Conservation (phyloP, 148 eudicot species). For the Chenopodium quinoa region DNA sequence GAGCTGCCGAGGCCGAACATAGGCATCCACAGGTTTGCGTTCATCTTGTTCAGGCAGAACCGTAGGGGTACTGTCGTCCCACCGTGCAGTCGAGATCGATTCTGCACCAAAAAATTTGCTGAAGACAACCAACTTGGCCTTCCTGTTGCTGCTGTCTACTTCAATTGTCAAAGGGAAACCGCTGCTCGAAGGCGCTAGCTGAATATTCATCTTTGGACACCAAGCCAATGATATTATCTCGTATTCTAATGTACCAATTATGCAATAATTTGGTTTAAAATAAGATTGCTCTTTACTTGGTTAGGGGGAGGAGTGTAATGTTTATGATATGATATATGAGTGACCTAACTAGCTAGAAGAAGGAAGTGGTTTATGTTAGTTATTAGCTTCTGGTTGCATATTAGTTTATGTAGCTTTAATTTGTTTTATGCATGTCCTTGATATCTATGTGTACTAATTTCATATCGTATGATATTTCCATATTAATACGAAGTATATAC, state of each 20-base stretch:
- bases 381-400: conserved; percentile 2
- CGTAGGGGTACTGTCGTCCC: conserved; percentile 39
- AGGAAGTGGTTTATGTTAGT: neutral
- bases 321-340: neutral
- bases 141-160: conserved; percentile 83
- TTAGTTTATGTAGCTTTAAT: conserved; percentile 4
- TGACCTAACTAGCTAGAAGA: conserved; percentile 1
- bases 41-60: conserved; percentile 70
- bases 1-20: conserved; percentile 87
- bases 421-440: conserved; percentile 8
- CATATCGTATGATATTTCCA: neutral
- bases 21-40: conserved; percentile 92
- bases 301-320: too few relatives aligned
- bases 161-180: conserved; percentile 81
- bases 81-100: conserved; percentile 57
- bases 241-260: neutral
- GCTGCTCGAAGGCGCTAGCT: conserved; percentile 65
- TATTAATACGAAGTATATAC: neutral
- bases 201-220: neutral
- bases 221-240: neutral
- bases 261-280: neutral
- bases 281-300: neutral
- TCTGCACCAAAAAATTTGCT: conserved; percentile 59
- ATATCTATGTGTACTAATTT: neutral
- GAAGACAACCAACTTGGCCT: conserved; percentile 54